Evolutionary conservation across 768 basidiomycete species (phyloP), one percentile per base, ranked within the genome.

Genomic region (Lactarius tabidus): DNA sequence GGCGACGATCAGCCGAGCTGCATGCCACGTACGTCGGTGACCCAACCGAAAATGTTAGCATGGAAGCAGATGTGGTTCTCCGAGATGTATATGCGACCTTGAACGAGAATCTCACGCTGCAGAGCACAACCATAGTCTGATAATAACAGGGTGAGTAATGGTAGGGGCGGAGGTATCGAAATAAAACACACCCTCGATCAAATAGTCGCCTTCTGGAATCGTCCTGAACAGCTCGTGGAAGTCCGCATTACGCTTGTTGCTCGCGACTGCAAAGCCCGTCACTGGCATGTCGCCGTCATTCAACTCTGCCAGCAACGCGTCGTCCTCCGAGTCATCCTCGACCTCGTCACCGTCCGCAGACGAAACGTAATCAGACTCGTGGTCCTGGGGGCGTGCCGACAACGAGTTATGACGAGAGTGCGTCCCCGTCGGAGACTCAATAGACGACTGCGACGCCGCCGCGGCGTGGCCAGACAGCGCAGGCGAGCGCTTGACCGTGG

Each of bases 11-110:
- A 51, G 14, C 26, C 29, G 31, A 63, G 12, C 31, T 35, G 53
- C 55, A 57, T 35, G 15, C 39, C 0, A 80, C 95, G 75, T 75
- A 96, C 95, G 73, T 96, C 88, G 33, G 96, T 98, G 57, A 97
- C 90, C 97, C 96, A 98, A 51, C 97, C 96, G 76, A 98, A 96
- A 52, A 98, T 98, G 73, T 98, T 98, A 51, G 97, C 96, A 71
- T 99, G 93, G 80, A 98, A 99, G 78, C 94, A 98, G n/a, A 98
- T 84, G 73, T 98, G 95, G 77, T 98, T 98, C 77, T 99, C 96
- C 8, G 97, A 98, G 28, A 98, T 92, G 76, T 98, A 98, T 63
- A 99, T 74, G 14, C 97, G 82, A 6, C 97, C 97, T 81, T 98
- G 97, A 51, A 98, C 90, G 35, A 98, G 81, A 70, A 98, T 98